These are phyloP conservation scores for Elsinoe necatrix DNA, from an alignment of 2,329 filamentous ascomycete species.

Conservation along the genomic window DNA sequence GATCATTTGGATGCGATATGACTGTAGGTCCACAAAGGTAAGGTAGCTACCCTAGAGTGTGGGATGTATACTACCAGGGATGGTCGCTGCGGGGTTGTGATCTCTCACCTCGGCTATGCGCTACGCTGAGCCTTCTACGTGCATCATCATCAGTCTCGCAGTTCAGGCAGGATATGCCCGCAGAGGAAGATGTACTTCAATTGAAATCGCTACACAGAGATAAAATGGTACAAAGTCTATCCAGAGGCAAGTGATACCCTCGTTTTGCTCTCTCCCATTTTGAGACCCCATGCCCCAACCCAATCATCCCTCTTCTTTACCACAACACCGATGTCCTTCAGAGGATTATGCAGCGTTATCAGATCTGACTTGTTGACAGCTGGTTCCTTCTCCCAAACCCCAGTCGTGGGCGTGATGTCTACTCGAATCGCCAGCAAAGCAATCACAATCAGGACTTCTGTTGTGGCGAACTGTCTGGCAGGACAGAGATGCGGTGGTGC, in stretches of 20 bases:
- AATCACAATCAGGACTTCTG: conserved; percentile 23
- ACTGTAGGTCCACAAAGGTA: too few species aligned
- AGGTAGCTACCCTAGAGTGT: too few species aligned
- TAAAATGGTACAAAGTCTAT: not conserved
- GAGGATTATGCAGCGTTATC: not conserved
- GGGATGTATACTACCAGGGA: too few species aligned
- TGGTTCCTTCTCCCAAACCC: not conserved
- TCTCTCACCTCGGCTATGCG: too few species aligned
- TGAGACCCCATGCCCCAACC: not conserved
- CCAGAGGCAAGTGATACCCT: conserved; percentile 6
- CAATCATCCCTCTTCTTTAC: not conserved
- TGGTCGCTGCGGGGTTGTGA: too few species aligned
- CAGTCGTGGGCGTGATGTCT: conserved; percentile 15
- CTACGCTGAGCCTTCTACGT: too few species aligned
- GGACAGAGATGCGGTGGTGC: conserved; percentile 26
- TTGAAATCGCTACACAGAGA: not conserved
- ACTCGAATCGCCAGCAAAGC: conserved; percentile 23
- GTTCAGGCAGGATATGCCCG: too few species aligned
- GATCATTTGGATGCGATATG: too few species aligned
- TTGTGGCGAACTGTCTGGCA: conserved; percentile 26
- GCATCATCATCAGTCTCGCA: too few species aligned
- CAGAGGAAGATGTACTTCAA: too few species aligned
- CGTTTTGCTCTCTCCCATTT: conserved; percentile 2
- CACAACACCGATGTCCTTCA: not conserved
- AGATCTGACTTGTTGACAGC: not conserved